A percentile compares a stretch with the other conserved stretches of the same genome.
phyloP scores from a whole-genome alignment of 2,329 filamentous ascomycete species.

The Fusarium brevicatenulatum region DNA sequence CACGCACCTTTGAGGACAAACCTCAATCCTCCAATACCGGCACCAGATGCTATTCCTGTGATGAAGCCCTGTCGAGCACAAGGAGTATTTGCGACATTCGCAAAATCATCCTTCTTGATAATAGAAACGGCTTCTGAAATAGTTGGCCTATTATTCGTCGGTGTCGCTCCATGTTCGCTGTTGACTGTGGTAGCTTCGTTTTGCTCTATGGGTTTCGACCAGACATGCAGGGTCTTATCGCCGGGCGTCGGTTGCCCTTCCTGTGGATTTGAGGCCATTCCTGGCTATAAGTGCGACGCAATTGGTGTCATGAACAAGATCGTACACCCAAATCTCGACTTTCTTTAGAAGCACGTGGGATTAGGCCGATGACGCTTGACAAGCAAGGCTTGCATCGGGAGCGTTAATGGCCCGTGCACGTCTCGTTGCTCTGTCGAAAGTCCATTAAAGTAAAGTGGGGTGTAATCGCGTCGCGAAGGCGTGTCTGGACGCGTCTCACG shows the following conservation, averaged over 20 bases:
- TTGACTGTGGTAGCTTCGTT: conserved; percentile 29
- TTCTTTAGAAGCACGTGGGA: conserved; percentile 36
- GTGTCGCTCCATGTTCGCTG: conserved; percentile 32
- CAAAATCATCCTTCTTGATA: conserved; percentile 75
- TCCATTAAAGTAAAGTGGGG: conserved; percentile 49
- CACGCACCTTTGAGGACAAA: conserved; percentile 78
- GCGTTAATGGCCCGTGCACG: conserved; percentile 37
- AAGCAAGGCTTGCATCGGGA: conserved; percentile 28
- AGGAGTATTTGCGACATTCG: conserved; percentile 78
- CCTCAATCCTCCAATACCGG: conserved; percentile 77
- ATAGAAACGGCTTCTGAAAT: conserved; percentile 71
- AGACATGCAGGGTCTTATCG: conserved; percentile 51
- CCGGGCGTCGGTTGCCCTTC: conserved; percentile 40
- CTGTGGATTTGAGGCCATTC: conserved; percentile 49
- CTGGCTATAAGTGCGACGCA: conserved; percentile 47
- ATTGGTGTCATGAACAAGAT: conserved; percentile 42
- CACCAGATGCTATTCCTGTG: conserved; percentile 83
- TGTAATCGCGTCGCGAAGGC: conserved; percentile 44
- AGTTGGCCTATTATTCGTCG: conserved; percentile 50
- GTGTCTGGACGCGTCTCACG: conserved; percentile 49
- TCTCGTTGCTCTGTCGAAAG: conserved; percentile 31
- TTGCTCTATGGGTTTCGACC: conserved; percentile 50
- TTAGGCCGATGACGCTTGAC: conserved; percentile 43
- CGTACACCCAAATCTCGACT: conserved; percentile 23
- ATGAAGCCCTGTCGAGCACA: conserved; percentile 87